Percentiles rank a stretch among this genome's conserved stretches.
Conservation (phyloP, 495 filamentous ascomycete genomes). For the Penicillium mononematosum region DNA sequence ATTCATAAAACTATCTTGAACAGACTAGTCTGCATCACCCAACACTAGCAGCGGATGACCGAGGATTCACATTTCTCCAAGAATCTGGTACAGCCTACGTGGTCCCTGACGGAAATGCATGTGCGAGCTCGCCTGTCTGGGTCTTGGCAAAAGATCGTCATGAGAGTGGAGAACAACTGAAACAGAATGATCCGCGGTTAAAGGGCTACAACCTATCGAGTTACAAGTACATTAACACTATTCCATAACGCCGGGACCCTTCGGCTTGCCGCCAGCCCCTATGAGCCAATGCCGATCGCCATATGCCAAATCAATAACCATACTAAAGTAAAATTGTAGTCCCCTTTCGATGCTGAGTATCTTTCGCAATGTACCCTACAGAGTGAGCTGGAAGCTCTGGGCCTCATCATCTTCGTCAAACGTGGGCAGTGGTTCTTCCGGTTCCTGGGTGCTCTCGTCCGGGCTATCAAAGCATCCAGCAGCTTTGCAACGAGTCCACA, state of each 20-base stretch:
- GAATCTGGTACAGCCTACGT: constrained; percentile 10
- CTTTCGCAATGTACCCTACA: constrained; percentile 23
- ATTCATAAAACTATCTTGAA: background rate
- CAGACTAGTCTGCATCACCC: background rate
- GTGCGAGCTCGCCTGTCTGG: constrained; percentile 19
- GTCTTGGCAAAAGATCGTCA: constrained; percentile 24
- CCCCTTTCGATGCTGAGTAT: background rate
- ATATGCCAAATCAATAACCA: constrained; percentile 11
- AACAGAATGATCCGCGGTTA: constrained; percentile 28
- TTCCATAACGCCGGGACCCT: constrained; percentile 24
- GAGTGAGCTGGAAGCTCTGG: constrained; percentile 43
- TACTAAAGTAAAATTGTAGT: constrained; percentile 14
- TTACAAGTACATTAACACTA: constrained; percentile 12
- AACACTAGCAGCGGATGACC: background rate
- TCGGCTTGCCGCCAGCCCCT: constrained; percentile 9
- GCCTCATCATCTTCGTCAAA: constrained; percentile 46
- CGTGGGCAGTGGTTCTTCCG: constrained; percentile 31
- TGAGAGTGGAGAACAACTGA: constrained; percentile 27
- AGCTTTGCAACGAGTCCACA: constrained; percentile 41
- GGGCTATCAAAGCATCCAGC: constrained; percentile 40
- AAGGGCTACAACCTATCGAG: constrained; percentile 1
- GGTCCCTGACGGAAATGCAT: constrained; percentile 11
- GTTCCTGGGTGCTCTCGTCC: constrained; percentile 22
- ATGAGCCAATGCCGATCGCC: constrained; percentile 1
- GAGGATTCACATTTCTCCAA: background rate